Conservation (phyloP, 2,329 filamentous ascomycete species). For the Dactylella cylindrospora region DNA sequence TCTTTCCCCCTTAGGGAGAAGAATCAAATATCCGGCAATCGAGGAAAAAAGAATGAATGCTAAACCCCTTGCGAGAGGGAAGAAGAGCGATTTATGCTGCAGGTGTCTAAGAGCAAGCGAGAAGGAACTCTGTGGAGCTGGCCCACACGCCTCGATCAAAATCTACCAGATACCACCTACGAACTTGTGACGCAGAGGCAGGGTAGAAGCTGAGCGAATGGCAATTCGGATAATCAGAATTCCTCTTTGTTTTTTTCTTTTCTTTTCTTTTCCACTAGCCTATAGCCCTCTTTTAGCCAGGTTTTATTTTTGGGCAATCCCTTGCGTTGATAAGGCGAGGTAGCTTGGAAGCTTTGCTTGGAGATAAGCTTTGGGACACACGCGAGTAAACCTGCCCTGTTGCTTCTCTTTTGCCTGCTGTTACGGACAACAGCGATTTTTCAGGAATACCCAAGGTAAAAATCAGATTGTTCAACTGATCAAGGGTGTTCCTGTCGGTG, state of each 20-base stretch:
- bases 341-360: neutral
- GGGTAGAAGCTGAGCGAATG: slow-evolving; percentile 18
- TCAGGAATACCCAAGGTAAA: slow-evolving; percentile 1
- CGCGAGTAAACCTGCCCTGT: slow-evolving; percentile 28
- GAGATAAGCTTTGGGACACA: slow-evolving; percentile 44
- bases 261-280: neutral
- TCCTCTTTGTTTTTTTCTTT: no score
- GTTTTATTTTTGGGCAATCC: slow-evolving; percentile 42
- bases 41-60: slow-evolving; percentile 8
- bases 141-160: neutral
- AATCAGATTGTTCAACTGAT: no score
- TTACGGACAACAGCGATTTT: slow-evolving; percentile 11
- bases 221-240: no score
- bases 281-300: slow-evolving; percentile 26
- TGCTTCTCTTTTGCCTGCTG: slow-evolving; percentile 9
- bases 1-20: no score
- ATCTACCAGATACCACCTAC: slow-evolving; percentile 10
- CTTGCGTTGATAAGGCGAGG: slow-evolving; percentile 42
- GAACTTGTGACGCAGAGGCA: slow-evolving; percentile 33
- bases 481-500: no score
- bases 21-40: no score
- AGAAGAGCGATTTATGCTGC: slow-evolving; percentile 41
- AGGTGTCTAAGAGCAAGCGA: neutral
- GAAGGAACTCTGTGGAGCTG: slow-evolving; percentile 22
- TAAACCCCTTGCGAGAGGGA: slow-evolving; percentile 13